Evolutionary conservation across 148 eudicot species (phyloP).

Genomic region (Dianthus caryophyllus): DNA sequence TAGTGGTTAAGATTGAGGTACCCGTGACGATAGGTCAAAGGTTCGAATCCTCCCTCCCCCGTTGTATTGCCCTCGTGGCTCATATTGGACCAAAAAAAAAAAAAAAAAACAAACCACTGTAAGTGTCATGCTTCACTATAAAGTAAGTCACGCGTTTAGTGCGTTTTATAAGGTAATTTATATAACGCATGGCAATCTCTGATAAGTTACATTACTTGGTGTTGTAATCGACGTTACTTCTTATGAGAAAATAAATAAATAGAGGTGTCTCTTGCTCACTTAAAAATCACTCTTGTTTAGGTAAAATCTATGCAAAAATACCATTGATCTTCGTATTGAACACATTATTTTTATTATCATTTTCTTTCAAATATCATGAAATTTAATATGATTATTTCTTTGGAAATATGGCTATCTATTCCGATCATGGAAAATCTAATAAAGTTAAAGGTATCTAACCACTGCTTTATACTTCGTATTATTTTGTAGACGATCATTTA

Average conservation of each 20-base stretch:
- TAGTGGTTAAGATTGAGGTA: too few relatives aligned
- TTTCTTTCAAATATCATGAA: neutral
- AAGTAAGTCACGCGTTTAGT: too few relatives aligned
- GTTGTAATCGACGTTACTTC: neutral
- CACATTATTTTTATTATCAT: neutral
- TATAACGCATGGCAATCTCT: neutral
- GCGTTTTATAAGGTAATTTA: too few relatives aligned
- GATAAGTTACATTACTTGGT: neutral
- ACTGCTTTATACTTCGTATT: neutral
- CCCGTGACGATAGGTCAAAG: too few relatives aligned
- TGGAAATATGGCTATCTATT: conserved; percentile 12
- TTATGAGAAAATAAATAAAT: neutral
- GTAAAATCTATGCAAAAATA: neutral
- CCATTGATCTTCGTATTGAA: neutral
- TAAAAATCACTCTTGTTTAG: neutral
- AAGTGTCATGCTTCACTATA: too few relatives aligned
- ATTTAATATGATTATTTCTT: neutral
- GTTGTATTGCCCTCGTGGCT: too few relatives aligned
- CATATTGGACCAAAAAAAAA: too few relatives aligned
- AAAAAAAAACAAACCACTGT: too few relatives aligned
- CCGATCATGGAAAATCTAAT: neutral
- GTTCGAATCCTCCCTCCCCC: too few relatives aligned
- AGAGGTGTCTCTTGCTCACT: too few relatives aligned
- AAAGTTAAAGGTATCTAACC: neutral
- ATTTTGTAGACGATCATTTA: too few relatives aligned